Evolutionary conservation across 441 rosid species (phyloP), one percentile per base, ranked within the genome.

Genomic region (Hura crepitans): DNA sequence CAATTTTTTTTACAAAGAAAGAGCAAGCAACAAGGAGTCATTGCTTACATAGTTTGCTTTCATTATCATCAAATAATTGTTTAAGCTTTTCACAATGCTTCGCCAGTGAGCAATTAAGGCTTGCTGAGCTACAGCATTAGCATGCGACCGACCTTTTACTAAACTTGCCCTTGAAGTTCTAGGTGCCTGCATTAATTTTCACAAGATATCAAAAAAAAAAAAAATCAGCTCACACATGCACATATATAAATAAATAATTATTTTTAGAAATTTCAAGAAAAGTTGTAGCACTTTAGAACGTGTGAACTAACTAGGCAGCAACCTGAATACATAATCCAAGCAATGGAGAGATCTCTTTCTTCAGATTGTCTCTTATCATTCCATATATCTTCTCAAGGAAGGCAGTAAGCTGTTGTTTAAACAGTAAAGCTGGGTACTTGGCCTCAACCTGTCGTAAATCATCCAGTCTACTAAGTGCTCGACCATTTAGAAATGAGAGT

Each of bases 271-370:
- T 37, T 69, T 22, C 23, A 68, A 15, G 65, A 43, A 69, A 31
- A 12, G 20, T 84, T n/a, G n/a, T n/a, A n/a, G n/a, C n/a, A n/a
- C n/a, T n/a, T n/a, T n/a, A n/a, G n/a, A n/a, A n/a, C n/a, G n/a
- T n/a, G n/a, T n/a, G n/a, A n/a, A n/a, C n/a, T n/a, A n/a, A n/a
- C n/a, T n/a, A n/a, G n/a, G n/a, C n/a, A n/a, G n/a, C n/a, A n/a
- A 89, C 99, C 97, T 96, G 99, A 75, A 96, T 96, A 86, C 99
- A 96, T 80, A 92, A 74, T 72, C 99, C 99, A 61, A 96, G 98
- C 79, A 91, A 81, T 37, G 99, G 99, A 74, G 99, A 96, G 67
- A 96, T 96, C 82, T 96, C 97, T 78, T 96, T 96, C 91, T 96
- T 96, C 76, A 96, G 84, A 82, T 93, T 96, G 78, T 96, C 99